A percentile compares a stretch with the other conserved stretches of the same genome.
phyloP scores from a whole-genome alignment of 148 eudicot genomes.

The Dysphania ambrosioides region DNA sequence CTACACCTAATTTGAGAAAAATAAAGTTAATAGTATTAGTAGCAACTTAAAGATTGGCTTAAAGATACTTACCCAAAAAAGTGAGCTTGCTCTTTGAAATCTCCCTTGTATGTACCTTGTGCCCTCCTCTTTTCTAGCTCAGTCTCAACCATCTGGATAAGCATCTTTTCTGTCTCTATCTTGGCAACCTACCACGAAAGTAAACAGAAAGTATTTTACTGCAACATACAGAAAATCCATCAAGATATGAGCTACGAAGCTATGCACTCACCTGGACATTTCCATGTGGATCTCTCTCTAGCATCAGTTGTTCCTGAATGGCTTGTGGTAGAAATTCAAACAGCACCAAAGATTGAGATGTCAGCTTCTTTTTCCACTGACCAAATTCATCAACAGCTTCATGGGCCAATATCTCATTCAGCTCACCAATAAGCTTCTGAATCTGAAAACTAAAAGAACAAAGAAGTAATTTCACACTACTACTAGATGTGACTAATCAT shows the following conservation, averaged over 20 bases:
- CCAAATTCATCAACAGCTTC: slow-evolving; percentile 80
- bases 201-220: neutral
- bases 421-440: slow-evolving; percentile 80
- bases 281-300: slow-evolving; percentile 97
- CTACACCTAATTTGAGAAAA: neutral
- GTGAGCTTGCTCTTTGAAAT: slow-evolving; percentile 92
- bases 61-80: slow-evolving; percentile 68
- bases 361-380: slow-evolving; percentile 71
- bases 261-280: slow-evolving; percentile 66
- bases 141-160: slow-evolving; percentile 96
- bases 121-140: slow-evolving; percentile 78
- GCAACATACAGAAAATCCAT: neutral
- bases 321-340: slow-evolving; percentile 80
- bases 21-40: neutral
- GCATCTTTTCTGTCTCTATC: slow-evolving; percentile 98
- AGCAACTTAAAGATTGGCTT: neutral
- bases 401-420: slow-evolving; percentile 86
- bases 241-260: neutral
- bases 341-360: slow-evolving; percentile 51
- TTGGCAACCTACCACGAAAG: slow-evolving; percentile 68
- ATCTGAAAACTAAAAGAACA: slow-evolving; percentile 49
- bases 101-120: slow-evolving; percentile 49
- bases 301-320: slow-evolving; percentile 91
- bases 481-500: neutral
- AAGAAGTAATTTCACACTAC: slow-evolving; percentile 1